phyloP scores from a whole-genome alignment of 441 rosid genomes.

The Francoa sonchifolia region DNA sequence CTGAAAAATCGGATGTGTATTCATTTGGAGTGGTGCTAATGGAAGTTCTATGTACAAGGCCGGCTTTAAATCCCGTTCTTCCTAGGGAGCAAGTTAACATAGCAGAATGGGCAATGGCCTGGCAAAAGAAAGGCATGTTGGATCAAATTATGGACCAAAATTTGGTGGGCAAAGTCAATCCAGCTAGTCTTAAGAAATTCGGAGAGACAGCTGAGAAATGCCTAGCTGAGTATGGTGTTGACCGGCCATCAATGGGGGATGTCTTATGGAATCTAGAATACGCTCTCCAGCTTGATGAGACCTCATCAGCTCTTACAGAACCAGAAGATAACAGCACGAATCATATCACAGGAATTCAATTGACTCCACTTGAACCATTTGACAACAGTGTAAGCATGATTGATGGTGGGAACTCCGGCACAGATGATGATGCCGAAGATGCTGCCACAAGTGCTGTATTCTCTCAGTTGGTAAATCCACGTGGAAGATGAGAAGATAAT shows the following conservation, averaged over 20 bases:
- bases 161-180: slow-evolving; percentile 68
- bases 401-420: slow-evolving; percentile 42
- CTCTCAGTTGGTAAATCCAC: slow-evolving; percentile 94
- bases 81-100: slow-evolving; percentile 94
- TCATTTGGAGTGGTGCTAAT: slow-evolving; percentile 93
- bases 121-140: slow-evolving; percentile 89
- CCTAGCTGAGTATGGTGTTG: slow-evolving; percentile 80
- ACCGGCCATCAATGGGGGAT: slow-evolving; percentile 95
- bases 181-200: slow-evolving; percentile 71
- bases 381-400: slow-evolving; percentile 77
- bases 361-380: slow-evolving; percentile 72
- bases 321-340: slow-evolving; percentile 97
- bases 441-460: slow-evolving; percentile 89
- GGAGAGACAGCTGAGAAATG: slow-evolving; percentile 98
- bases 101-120: slow-evolving; percentile 96
- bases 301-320: slow-evolving; percentile 69
- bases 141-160: slow-evolving; percentile 87
- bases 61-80: slow-evolving; percentile 85
- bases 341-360: slow-evolving; percentile 71
- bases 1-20: slow-evolving; percentile 90
- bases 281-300: slow-evolving; percentile 88
- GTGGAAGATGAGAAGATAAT: slow-evolving; percentile 52
- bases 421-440: slow-evolving; percentile 75
- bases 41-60: slow-evolving; percentile 92
- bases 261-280: slow-evolving; percentile 93